Base-by-base conservation (phyloP, 169 alveolate species). In the Cyclospora cayetanensis region DNA sequence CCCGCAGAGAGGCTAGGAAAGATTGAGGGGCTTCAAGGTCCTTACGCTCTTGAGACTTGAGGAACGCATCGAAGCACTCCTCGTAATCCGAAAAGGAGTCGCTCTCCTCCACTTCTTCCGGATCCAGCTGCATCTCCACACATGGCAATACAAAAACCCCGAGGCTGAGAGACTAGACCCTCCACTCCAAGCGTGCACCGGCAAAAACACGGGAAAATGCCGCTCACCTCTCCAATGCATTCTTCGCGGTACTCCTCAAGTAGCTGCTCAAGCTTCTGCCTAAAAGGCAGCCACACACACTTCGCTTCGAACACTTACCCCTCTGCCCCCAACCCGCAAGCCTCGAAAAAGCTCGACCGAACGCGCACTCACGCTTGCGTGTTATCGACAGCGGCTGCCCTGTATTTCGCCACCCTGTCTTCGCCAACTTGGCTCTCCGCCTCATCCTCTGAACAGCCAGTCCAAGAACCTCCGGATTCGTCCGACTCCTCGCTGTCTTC, bases 31-130 rank as follows among this genome's bases (percentile, higher is more conserved):
- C 50, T 68, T 66, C 34, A 27, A 42, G 77, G 77, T 27, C 34
- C 80, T 2, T 22, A 68, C 46, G 52, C 43, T 68, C 80, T 68
- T 65, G 77, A 27, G 77, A 65, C 37, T 27, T 65, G 22, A 65
- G 31, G 39, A 65, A 65, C 22, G 20, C 37, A 65, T 65, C 77
- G 31, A 65, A 65, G 41, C 77, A 65, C 77, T 65, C 77, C 77
- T 65, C 77, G 35, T 65, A 65, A n/a, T 37, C 77, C 25, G 77
- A 65, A 34, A 65, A 65, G 4, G 77, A 65, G 35, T 65, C 77
- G 41, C 77, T 65, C 77, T 65, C 77, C 3, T 65, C 77, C 15
- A 34, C 42, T 42, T 65, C 77, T 4, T 65, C 77, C 12, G 77
- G 77, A 20, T 65, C 77, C 12, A 65, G 77, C 77, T 65, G 72